phyloP scores from a whole-genome alignment of 805 yeast genomes.

The Pichia heedii region DNA sequence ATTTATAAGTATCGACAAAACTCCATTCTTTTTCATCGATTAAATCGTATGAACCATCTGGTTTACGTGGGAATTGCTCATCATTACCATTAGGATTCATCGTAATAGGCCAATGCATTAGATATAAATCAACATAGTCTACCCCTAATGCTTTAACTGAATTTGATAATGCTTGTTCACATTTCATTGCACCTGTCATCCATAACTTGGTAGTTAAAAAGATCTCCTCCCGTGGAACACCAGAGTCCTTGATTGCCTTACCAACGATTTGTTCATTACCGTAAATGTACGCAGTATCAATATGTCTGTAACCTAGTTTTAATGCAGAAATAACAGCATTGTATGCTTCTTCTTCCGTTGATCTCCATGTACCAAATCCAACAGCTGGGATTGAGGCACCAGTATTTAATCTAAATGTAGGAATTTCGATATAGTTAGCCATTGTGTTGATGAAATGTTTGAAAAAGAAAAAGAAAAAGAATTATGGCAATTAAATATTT shows the following conservation, averaged over 20 bases:
- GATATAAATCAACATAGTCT: slow-evolving; percentile 57
- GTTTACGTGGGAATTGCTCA: slow-evolving; percentile 29
- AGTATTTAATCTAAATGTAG: slow-evolving; percentile 4
- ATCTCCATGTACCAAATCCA: slow-evolving; percentile 17
- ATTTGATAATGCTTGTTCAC: slow-evolving; percentile 38
- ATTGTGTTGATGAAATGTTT: background rate
- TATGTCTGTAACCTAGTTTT: slow-evolving; percentile 62
- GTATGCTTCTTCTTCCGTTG: slow-evolving; percentile 35
- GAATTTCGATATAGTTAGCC: background rate
- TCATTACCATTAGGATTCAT: slow-evolving; percentile 30
- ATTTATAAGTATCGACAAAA: slow-evolving; percentile 55
- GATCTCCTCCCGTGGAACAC: slow-evolving; percentile 47
- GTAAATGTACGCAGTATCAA: slow-evolving; percentile 69
- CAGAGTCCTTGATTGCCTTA: slow-evolving; percentile 50
- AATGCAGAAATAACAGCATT: slow-evolving; percentile 53
- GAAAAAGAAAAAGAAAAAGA: too few relatives aligned
- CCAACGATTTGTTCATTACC: slow-evolving; percentile 54
- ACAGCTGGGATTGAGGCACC: slow-evolving; percentile 13
- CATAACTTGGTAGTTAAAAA: slow-evolving; percentile 61
- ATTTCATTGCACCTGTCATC: slow-evolving; percentile 32
- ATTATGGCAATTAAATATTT: too few relatives aligned
- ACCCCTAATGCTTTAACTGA: slow-evolving; percentile 44
- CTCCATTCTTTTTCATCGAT: slow-evolving; percentile 23
- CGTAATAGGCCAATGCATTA: slow-evolving; percentile 60
- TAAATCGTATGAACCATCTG: slow-evolving; percentile 29